Percentiles rank a stretch among this genome's conserved stretches.
phyloP scores from a whole-genome alignment of 345 rosid genomes.

The Firmiana major region DNA sequence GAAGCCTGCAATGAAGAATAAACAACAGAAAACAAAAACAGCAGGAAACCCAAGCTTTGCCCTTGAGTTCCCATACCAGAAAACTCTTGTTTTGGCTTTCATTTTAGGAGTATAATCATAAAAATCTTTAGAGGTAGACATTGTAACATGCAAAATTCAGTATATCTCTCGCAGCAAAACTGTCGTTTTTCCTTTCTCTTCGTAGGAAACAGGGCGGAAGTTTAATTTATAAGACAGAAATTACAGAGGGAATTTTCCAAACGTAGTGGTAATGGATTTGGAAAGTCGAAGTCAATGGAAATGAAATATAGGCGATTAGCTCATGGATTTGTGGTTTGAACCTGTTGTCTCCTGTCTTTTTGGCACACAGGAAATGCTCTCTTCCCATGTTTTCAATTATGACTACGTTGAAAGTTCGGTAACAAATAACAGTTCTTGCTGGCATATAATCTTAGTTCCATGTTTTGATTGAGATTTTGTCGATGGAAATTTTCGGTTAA shows the following conservation, averaged over 20 bases:
- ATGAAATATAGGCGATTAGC: not conserved
- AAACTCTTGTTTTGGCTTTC: not conserved
- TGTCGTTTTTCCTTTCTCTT: not conserved
- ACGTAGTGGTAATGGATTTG: not conserved
- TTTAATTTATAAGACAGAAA: not conserved
- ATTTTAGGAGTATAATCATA: conserved; percentile 1
- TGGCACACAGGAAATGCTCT: not conserved
- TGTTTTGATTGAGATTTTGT: not conserved
- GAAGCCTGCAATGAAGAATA: conserved; percentile 53
- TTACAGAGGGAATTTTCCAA: not conserved
- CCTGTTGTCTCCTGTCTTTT: not conserved
- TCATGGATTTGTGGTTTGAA: not conserved
- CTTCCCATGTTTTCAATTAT: not conserved
- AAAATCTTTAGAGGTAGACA: not conserved
- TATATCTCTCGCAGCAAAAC: not conserved
- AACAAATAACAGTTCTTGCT: not conserved
- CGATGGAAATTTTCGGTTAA: not conserved
- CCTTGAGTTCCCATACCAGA: not conserved
- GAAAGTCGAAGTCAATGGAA: not conserved
- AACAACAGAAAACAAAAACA: conserved; percentile 35
- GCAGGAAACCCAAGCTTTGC: conserved; percentile 25
- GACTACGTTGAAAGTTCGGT: not conserved
- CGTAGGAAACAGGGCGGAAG: not conserved
- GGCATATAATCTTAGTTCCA: not conserved
- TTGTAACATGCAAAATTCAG: not conserved